Evolutionary conservation across 2,329 filamentous ascomycete species (phyloP).

Genomic region (Penicillium sp.): DNA sequence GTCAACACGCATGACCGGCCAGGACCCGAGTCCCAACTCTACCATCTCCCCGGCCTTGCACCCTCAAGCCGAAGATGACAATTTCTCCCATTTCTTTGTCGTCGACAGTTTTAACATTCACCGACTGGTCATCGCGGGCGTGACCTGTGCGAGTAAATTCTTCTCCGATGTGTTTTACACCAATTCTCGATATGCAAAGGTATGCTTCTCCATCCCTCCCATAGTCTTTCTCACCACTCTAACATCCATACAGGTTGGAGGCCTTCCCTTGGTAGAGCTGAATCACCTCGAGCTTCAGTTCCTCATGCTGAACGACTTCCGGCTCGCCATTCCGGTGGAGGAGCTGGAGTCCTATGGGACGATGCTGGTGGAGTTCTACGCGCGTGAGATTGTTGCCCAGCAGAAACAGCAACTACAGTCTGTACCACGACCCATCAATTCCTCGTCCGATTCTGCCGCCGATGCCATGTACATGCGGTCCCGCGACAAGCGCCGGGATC

Average conservation of each 20-base stretch:
- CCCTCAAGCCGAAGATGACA: conserved; percentile 50
- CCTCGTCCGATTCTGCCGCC: conserved; percentile 21
- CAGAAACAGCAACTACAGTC: conserved; percentile 43
- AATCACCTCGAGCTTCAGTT: conserved; percentile 98
- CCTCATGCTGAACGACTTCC: conserved; percentile 91
- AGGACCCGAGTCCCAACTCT: conserved; percentile 36
- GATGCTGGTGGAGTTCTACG: conserved; percentile 98
- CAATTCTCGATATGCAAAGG: conserved; percentile 98
- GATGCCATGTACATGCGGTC: conserved; percentile 40
- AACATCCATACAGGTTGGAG: conserved; percentile 72
- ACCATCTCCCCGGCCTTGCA: conserved; percentile 38
- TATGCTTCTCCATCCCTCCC: conserved; percentile 47
- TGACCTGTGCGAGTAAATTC: conserved; percentile 98
- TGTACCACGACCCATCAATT: conserved; percentile 23
- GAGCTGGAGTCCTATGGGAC: conserved; percentile 96
- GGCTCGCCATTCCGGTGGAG: conserved; percentile 88
- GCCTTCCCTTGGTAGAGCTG: conserved; percentile 84
- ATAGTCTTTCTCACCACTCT: neutral
- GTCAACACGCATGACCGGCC: conserved; percentile 37
- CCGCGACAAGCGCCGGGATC: conserved; percentile 29
- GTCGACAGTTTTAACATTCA: conserved; percentile 99
- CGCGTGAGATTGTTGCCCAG: conserved; percentile 78
- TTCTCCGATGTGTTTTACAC: conserved; percentile 99
- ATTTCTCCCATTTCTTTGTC: conserved; percentile 76
- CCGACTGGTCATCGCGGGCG: conserved; percentile 90